These are phyloP conservation scores for Cetraspora pellucida DNA, from an alignment of 192 early-diverging fungal species.

Conservation along the genomic window DNA sequence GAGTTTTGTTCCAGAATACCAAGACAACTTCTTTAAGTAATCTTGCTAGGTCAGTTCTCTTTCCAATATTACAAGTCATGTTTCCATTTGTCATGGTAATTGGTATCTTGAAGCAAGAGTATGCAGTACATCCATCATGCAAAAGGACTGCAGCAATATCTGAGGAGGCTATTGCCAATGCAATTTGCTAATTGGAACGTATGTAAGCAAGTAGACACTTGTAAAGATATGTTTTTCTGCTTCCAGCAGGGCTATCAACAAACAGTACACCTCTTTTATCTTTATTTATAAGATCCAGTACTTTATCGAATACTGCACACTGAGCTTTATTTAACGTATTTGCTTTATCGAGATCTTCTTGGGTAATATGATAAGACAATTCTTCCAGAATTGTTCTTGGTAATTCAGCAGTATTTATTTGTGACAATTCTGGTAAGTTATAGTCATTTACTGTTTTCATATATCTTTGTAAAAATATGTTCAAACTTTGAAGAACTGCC, in stretches of 20 bases:
- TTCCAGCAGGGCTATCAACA: neutral
- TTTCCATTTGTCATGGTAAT: neutral
- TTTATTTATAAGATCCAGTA: neutral
- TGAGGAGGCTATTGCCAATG: neutral
- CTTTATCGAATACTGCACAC: neutral
- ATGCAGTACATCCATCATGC: neutral
- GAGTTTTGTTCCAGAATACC: neutral
- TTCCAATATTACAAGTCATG: neutral
- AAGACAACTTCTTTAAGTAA: neutral
- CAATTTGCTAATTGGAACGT: neutral
- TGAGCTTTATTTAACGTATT: neutral
- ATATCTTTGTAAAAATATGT: neutral
- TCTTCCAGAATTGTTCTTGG: neutral
- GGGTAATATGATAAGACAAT: neutral
- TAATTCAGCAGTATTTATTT: neutral
- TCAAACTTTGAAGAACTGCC: neutral
- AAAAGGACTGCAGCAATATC: neutral
- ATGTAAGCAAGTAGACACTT: neutral
- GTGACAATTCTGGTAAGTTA: neutral
- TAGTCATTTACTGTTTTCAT: neutral
- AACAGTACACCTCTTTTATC: neutral
- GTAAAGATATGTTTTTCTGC: neutral
- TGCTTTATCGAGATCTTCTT: neutral
- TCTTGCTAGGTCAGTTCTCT: neutral
- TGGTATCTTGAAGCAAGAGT: too few species aligned